Percentiles rank a stretch among this genome's conserved stretches.
These are phyloP conservation scores for Ceratocystis harringtonii DNA, from an alignment of 2,329 filamentous ascomycete species.

Conservation along the genomic window DNA sequence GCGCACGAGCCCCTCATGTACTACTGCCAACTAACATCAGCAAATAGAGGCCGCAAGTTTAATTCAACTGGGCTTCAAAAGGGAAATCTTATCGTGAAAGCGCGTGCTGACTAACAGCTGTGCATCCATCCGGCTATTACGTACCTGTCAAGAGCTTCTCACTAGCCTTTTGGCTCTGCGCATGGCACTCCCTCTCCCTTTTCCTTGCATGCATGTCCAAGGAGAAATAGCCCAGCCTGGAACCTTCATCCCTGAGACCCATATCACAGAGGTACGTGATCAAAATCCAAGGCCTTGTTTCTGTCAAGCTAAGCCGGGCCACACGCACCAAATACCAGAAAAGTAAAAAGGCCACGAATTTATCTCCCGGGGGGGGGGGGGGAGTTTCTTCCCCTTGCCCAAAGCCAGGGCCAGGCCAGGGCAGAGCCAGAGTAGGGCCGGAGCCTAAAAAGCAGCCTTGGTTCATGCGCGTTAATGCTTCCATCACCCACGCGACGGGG, in stretches of 20 bases:
- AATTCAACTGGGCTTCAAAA: no score
- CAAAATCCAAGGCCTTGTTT: background rate
- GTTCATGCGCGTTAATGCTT: background rate
- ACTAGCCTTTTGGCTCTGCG: no score
- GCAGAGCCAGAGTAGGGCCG: background rate
- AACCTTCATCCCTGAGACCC: background rate
- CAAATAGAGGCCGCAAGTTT: background rate
- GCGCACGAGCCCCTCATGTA: background rate
- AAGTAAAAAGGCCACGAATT: background rate
- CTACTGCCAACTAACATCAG: background rate
- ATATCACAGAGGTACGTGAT: background rate
- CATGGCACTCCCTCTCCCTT: background rate
- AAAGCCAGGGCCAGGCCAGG: background rate
- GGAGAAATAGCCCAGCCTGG: background rate
- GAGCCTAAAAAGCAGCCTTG: background rate
- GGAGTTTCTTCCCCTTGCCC: background rate
- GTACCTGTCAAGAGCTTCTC: no score
- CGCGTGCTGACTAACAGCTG: no score
- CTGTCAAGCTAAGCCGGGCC: background rate
- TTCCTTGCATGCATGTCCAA: background rate
- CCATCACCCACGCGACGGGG: background rate
- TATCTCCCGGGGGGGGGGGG: background rate
- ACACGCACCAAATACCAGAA: background rate
- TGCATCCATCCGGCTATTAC: no score
- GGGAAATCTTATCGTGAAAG: no score